These are phyloP conservation scores for Epichloe sibirici DNA, from an alignment of 2,329 filamentous ascomycete genomes.

Conservation along the genomic window DNA sequence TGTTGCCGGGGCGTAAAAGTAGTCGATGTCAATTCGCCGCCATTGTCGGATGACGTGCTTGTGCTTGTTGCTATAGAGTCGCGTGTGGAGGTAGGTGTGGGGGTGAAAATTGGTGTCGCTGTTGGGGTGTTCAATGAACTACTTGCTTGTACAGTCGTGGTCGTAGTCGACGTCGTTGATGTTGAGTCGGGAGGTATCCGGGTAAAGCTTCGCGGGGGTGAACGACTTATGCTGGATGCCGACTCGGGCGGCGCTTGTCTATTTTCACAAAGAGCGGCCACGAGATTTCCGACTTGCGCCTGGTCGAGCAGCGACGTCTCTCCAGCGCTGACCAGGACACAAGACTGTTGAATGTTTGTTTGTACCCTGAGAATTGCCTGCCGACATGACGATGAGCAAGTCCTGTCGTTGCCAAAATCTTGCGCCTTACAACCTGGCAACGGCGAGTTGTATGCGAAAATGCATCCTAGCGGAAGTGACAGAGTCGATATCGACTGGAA, in stretches of 20 bases:
- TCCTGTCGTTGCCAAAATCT: slow-evolving; percentile 23
- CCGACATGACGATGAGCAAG: slow-evolving; percentile 27
- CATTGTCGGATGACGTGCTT: neutral
- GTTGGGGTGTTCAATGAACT: neutral
- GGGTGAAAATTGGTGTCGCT: neutral
- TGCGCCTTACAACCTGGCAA: slow-evolving; percentile 23
- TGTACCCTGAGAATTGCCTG: slow-evolving; percentile 17
- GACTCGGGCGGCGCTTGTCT: slow-evolving; percentile 5
- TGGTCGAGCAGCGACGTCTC: slow-evolving; percentile 24
- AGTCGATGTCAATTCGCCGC: neutral
- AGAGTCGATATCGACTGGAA: slow-evolving; percentile 28
- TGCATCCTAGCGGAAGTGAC: slow-evolving; percentile 25
- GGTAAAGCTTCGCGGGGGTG: neutral
- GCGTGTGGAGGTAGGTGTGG: neutral
- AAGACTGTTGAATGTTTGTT: slow-evolving; percentile 16
- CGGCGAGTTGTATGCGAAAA: slow-evolving; percentile 28
- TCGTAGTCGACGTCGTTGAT: neutral
- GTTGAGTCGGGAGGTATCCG: neutral
- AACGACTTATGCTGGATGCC: neutral
- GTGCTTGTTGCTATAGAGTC: neutral
- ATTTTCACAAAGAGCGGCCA: slow-evolving; percentile 23
- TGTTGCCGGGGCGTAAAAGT: neutral
- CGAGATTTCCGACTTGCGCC: slow-evolving; percentile 24
- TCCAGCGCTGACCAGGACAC: slow-evolving; percentile 13
- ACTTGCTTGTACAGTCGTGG: neutral